Base-by-base conservation (phyloP, 2,329 filamentous ascomycete genomes). In the Harringtonia lauricola region DNA sequence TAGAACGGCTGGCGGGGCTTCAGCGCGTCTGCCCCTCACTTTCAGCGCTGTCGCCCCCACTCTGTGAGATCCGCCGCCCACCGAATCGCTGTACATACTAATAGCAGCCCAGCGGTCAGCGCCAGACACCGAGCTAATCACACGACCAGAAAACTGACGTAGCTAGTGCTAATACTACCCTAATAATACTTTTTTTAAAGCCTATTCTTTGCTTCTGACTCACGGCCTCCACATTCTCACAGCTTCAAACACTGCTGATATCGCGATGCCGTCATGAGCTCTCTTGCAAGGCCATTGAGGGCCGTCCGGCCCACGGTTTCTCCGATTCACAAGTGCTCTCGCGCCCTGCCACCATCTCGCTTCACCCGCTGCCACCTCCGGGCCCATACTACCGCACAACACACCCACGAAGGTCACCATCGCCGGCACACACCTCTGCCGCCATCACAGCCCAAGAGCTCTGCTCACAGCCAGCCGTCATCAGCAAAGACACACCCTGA, bases 211-310 rank as follows among this genome's bases (percentile, higher is more conserved):
- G 13, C 13, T 8, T 31, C 6, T 22, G 17, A 31, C 26, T 30
- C n/a, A 39, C 35, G 30, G 5, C n/a, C 19, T 12, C 31, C 21
- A n/a, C n/a, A n/a, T 28, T 29, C 28, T 15, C 13, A 13, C 14
- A 14, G 21, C 22, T 31, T 26, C 24, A 26, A 26, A 10, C 24
- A 26, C 7, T 7, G 24, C 24, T 7, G 8, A 38, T 8, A 35
- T 34, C 40, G 47, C 43, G 15, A 72, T 72, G 69, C 64, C 63
- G 63, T 60, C 57, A 73, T 73, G 69, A 70, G 58, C 53, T 49
- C 46, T 49, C 50, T 61, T 47, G 41, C 52, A 44, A 57, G 60
- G 59, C 63, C 62, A 60, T 61, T 63, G 59, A 59, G 62, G 61
- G 59, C 58, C 50, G 51, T 57, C 17, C 42, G 47, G 49, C 49